phyloP scores from a whole-genome alignment of 495 filamentous ascomycete genomes.

The Rusavskia elegans region DNA sequence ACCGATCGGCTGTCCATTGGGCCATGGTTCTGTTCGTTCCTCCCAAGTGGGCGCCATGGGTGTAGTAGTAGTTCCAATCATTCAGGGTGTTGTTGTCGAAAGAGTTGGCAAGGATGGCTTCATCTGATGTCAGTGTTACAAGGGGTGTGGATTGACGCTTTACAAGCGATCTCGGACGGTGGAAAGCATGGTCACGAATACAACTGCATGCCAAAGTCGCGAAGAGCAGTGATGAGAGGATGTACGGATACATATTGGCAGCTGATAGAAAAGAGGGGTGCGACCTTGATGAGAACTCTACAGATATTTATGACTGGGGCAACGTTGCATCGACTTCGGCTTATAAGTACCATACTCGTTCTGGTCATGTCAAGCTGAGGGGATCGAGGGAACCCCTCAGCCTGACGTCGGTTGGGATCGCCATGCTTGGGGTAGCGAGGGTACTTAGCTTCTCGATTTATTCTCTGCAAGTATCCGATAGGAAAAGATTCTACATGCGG shows the following conservation, averaged over 20 bases:
- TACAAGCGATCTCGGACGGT: neutral
- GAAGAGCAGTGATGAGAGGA: neutral
- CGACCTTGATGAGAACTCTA: neutral
- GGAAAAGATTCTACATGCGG: neutral
- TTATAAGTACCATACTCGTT: neutral
- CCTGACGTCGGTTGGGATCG: neutral
- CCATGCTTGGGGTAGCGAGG: neutral
- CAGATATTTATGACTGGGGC: neutral
- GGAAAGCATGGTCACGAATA: neutral
- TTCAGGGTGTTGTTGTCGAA: slow-evolving; percentile 32
- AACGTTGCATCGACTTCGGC: neutral
- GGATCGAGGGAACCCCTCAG: neutral
- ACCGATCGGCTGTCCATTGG: slow-evolving; percentile 72
- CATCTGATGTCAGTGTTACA: neutral
- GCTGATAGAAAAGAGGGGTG: neutral
- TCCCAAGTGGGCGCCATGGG: slow-evolving; percentile 69
- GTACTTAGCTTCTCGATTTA: neutral
- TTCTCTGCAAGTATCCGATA: too few relatives aligned
- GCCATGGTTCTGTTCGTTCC: slow-evolving; percentile 81
- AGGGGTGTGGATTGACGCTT: neutral
- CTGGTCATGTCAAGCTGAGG: neutral
- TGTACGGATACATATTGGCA: neutral
- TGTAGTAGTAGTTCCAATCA: slow-evolving; percentile 89
- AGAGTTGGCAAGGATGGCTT: neutral
- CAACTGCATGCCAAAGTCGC: neutral